Evolutionary conservation across 75 land plant genomes (phyloP), one percentile per base, ranked within the genome.

Genomic region (Adiantum capillusveneris): DNA sequence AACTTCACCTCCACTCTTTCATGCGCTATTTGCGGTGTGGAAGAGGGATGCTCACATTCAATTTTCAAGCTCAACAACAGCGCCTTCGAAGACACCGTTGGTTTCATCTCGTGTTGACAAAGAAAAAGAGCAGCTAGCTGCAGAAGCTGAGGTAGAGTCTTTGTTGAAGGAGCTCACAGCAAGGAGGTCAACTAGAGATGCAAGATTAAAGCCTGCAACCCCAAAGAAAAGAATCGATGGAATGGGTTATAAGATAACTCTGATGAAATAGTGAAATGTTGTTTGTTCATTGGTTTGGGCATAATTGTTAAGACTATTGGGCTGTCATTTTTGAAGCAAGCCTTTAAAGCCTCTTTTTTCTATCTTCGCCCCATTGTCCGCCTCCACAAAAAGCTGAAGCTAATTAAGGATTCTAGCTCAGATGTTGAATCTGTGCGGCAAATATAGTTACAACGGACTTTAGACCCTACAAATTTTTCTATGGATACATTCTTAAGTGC

Each of bases 211-310:
- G 27, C 79, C 77, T n/a, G 66, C 62, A 18, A 56, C 53, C 45
- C 79, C 79, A 13, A 71, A 66, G 25, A 67, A 77, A 43, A 72
- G 77, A 22, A 73, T 77, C 31, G 79, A 77, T 77, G 79, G 79
- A 56, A 66, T 61, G 49, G 79, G 79, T 25, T 77, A 61, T 41
- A 77, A 44, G 70, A 56, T 31, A 58, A 52, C 13, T 26, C 75
- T 20, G 45, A 67, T 27, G 71, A 31, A 31, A 43, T 72, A 44
- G 76, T 77, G 11, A 29, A 50, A 19, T 28, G 79, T 5, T 70
- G 79, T 11, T 52, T 77, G 27, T 5, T 63, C 28, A 73, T 73
- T 29, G 77, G 79, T 44, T 25, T 62, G 27, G 79, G 79, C 5
- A 25, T 77, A 43, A 62, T 66, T 6, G 61, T 63, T 21, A 58